Evolutionary conservation across 2,329 filamentous ascomycete species (phyloP), one percentile per base, ranked within the genome.

Genomic region (Curvularia sp.): DNA sequence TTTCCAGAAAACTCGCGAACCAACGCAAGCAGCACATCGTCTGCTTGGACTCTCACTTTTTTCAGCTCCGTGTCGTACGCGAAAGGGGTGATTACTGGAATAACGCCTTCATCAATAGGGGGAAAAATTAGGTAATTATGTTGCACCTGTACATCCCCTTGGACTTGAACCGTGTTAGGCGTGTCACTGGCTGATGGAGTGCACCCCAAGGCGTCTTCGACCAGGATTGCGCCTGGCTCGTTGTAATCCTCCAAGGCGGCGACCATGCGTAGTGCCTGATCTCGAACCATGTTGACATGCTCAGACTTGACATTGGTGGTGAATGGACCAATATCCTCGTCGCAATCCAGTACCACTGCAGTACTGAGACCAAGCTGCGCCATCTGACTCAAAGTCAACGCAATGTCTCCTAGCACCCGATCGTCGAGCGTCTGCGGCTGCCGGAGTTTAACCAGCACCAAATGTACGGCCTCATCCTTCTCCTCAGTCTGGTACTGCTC

Each of bases 401-500:
- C 92, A 57, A 98, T 87, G 1, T 92, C 93, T 46, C 84, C 78
- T 10, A 98, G 74, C 0, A 87, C 90, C 1, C 81, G 78, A 58
- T 93, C 85, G 67, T 91, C 84, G 47, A 96, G 83, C 1, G 82
- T 77, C 67, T 96, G 89, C 0, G 92, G 89, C 43, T 86, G 85
- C 53, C 90, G 86, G 54, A 99, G 83, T 77, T 96, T 97, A 64
- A 97, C 88, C 56, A 99, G 80, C 15, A 95, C 93, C 57, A 97
- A 83, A 75, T 97, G 91, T 18, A 91, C 76, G 33, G 80, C 81
- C 63, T 85, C 82, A 7, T 67, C 59, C 30, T 62, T 63, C 20
- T 63, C 51, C 18, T 62, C 64, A 3, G 64, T 59, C n/a, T 62
- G 55, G 26, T 69, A 68, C 26, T 48, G 50, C 41, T 75, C 69